Evolutionary conservation across 805 yeast genomes (phyloP), one percentile per base, ranked within the genome.

Genomic region (Ogataea neopini): DNA sequence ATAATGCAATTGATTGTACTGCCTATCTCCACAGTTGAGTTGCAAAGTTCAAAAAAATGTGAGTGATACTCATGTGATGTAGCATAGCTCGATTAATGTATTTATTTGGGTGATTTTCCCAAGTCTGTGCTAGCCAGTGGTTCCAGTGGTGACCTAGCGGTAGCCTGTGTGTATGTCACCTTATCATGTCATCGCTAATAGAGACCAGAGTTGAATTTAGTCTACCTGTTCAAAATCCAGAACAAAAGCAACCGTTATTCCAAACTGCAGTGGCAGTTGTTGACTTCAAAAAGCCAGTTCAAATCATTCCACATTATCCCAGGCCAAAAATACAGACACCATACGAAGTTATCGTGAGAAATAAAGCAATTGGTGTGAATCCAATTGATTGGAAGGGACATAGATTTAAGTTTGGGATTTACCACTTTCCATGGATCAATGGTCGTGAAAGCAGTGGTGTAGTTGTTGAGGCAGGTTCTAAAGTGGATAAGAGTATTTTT

Each of bases 321-420:
- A 11, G 40, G 61, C 30, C 67, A 61, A 2, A 52, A 50, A 18
- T 54, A 45, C 35, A 47, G 40, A 10, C 28, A n/a, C 52, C 50
- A 2, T 35, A 60, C 45, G 70, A 66, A 43, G 52, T 66, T 23
- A 50, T 66, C 32, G 57, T 66, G 3, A 39, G 46, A 14, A 66
- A 65, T 42, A 56, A 47, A 40, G 68, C 63, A 39, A 62, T 74
- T 38, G 80, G 79, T 0, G 53, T 75, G 34, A 75, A 75, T 51
- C 80, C 77, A 8, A 66, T 75, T 26, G 80, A 75, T 53, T 75
- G 80, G 80, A 75, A 75, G 54, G 73, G 75, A 6, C 71, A 72
- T 43, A 72, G 70, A 45, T 75, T 69, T 51, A 62, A 65, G 35
- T 75, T 75, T 59, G 77, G 76, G 18, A 67, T 75, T 7, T 70